phyloP scores from a whole-genome alignment of 345 rosid species.

The Eutrema japonicum region DNA sequence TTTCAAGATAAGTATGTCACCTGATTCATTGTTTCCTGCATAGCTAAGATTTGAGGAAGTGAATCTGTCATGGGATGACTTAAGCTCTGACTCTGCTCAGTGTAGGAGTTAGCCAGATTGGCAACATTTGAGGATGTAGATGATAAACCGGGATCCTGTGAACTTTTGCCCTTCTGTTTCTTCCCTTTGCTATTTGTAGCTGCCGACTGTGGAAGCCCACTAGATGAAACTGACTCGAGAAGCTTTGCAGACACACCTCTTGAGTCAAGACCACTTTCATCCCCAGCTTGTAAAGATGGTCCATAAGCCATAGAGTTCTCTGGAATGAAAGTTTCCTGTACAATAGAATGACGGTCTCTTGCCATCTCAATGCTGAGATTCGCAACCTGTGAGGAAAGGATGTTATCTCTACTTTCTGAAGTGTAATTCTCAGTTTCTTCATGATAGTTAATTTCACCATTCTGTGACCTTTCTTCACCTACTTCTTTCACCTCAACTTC shows the following conservation, averaged over 20 bases:
- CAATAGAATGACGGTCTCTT: slow-evolving; percentile 52
- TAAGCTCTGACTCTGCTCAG: slow-evolving; percentile 41
- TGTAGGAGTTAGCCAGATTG: slow-evolving; percentile 57
- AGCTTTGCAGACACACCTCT: slow-evolving; percentile 51
- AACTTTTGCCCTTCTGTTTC: slow-evolving; percentile 60
- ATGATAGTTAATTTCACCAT: slow-evolving; percentile 50
- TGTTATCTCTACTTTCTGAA: slow-evolving; percentile 55
- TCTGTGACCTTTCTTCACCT: slow-evolving; percentile 54
- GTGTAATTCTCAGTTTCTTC: slow-evolving; percentile 46
- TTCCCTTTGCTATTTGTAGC: slow-evolving; percentile 56
- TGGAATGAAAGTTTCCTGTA: slow-evolving; percentile 48
- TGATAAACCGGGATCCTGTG: slow-evolving; percentile 52
- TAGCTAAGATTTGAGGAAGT: slow-evolving; percentile 56
- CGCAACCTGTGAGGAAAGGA: slow-evolving; percentile 68
- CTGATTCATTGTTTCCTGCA: slow-evolving; percentile 82
- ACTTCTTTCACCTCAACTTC: slow-evolving; percentile 69
- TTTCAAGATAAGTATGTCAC: slow-evolving; percentile 46
- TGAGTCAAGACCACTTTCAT: slow-evolving; percentile 49
- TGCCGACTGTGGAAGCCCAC: slow-evolving; percentile 47
- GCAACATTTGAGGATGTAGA: slow-evolving; percentile 58
- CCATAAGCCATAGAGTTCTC: slow-evolving; percentile 49
- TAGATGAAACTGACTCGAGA: slow-evolving; percentile 46
- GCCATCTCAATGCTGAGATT: slow-evolving; percentile 65
- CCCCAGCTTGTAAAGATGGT: slow-evolving; percentile 47
- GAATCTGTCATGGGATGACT: slow-evolving; percentile 46